Conservation (phyloP, 257 asterid genomes). For the Prunella vulgaris region DNA sequence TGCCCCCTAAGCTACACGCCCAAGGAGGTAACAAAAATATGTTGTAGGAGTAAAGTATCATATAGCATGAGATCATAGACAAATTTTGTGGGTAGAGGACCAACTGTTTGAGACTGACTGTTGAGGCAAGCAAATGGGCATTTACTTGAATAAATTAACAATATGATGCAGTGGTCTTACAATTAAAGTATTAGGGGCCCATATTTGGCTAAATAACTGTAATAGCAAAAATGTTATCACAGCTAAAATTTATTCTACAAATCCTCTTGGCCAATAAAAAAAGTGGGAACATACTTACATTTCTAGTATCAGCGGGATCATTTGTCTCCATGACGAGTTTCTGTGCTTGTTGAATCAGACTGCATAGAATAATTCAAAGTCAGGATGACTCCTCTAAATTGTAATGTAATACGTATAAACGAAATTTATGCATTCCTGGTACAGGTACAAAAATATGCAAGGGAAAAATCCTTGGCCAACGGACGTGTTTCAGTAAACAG, state of each 20-base stretch:
- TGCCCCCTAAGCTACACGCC: neutral
- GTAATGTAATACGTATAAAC: neutral
- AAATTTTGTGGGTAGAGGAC: neutral
- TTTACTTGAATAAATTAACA: neutral
- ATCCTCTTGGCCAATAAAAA: slow-evolving; percentile 16
- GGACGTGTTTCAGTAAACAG: slow-evolving; percentile 7
- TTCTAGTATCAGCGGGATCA: slow-evolving; percentile 67
- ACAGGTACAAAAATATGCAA: neutral
- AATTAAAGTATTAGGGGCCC: neutral
- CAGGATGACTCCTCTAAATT: slow-evolving; percentile 20
- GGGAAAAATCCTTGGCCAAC: neutral
- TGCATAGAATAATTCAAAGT: slow-evolving; percentile 38
- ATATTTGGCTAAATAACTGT: neutral
- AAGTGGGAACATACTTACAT: slow-evolving; percentile 64
- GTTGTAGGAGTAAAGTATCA: neutral
- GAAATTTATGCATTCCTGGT: neutral
- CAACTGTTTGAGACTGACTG: neutral
- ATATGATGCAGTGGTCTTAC: neutral
- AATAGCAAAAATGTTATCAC: slow-evolving; percentile 3
- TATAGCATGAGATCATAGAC: neutral
- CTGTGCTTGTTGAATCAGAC: slow-evolving; percentile 82
- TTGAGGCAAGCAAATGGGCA: neutral
- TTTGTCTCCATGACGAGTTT: slow-evolving; percentile 76
- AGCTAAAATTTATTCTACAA: neutral
- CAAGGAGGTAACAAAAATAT: neutral